A percentile compares a stretch with the other conserved stretches of the same genome.
Evolutionary conservation across 768 basidiomycete species (phyloP).

Genomic region (Termitomyces sp.): DNA sequence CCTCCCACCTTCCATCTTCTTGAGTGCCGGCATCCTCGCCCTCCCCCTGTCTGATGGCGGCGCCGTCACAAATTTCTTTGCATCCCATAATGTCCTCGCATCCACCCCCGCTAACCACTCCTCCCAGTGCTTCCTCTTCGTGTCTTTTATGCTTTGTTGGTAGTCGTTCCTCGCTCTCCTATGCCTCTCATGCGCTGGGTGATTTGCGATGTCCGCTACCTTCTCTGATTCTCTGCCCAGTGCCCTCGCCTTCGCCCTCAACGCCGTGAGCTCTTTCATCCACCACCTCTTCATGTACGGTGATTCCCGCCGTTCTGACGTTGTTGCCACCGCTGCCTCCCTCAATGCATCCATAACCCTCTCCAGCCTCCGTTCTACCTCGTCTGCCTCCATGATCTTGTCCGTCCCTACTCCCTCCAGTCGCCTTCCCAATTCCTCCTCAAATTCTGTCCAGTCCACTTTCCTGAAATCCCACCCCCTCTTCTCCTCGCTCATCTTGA

Average conservation of each 20-base stretch:
- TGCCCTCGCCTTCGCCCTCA: background rate
- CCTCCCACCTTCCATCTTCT: background rate
- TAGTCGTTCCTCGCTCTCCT: background rate
- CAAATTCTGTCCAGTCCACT: background rate
- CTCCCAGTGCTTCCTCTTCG: slow-evolving; percentile 14
- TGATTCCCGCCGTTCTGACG: background rate
- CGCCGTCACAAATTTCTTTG: slow-evolving; percentile 16
- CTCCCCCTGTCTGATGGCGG: slow-evolving; percentile 19
- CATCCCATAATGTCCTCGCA: slow-evolving; percentile 17
- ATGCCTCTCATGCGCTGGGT: slow-evolving; percentile 18
- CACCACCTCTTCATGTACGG: background rate
- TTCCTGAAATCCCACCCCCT: background rate
- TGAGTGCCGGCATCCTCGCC: background rate
- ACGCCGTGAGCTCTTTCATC: too few species aligned
- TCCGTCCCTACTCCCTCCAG: background rate
- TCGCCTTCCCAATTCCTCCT: background rate
- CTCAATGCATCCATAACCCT: background rate
- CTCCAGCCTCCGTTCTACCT: background rate
- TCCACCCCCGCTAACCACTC: background rate
- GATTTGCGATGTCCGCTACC: background rate
- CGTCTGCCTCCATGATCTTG: background rate
- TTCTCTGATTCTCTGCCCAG: background rate
- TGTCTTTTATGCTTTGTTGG: background rate
- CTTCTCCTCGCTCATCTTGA: background rate
- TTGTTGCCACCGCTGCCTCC: background rate